Evolutionary conservation across 2,329 filamentous ascomycete genomes (phyloP).

Genomic region (Capronia epimyces): DNA sequence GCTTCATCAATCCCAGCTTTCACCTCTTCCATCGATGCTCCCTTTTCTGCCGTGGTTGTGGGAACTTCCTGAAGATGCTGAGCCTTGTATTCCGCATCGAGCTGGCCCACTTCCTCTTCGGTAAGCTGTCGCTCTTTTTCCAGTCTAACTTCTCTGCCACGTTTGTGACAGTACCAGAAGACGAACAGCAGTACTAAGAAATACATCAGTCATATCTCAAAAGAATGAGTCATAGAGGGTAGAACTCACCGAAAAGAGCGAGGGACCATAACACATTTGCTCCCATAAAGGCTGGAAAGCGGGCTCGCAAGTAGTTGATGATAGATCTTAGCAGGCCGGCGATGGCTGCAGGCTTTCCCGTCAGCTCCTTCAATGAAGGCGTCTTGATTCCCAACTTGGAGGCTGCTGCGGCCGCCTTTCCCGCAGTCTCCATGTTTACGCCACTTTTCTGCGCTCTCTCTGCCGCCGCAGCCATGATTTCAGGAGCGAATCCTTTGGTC

Average conservation of each 20-base stretch:
- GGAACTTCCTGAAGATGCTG: slow-evolving; percentile 33
- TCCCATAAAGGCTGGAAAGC: slow-evolving; percentile 86
- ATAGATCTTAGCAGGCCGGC: slow-evolving; percentile 84
- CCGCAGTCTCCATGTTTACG: slow-evolving; percentile 50
- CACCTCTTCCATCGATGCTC: slow-evolving; percentile 38
- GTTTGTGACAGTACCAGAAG: slow-evolving; percentile 97
- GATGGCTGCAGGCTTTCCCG: slow-evolving; percentile 81
- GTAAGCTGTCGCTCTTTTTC: slow-evolving; percentile 53
- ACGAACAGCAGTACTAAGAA: slow-evolving; percentile 77
- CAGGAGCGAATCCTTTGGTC: slow-evolving; percentile 68
- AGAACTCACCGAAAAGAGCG: slow-evolving; percentile 65
- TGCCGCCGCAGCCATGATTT: slow-evolving; percentile 71
- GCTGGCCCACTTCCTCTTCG: slow-evolving; percentile 40
- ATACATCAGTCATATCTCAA: background rate
- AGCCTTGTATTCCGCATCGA: slow-evolving; percentile 36
- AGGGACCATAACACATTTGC: slow-evolving; percentile 89
- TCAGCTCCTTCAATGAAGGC: slow-evolving; percentile 68
- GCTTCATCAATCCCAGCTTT: slow-evolving; percentile 39
- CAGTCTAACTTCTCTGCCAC: slow-evolving; percentile 77
- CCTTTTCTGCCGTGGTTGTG: slow-evolving; percentile 39
- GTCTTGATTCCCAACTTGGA: slow-evolving; percentile 64
- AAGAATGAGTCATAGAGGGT: background rate
- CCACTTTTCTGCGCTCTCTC: slow-evolving; percentile 60
- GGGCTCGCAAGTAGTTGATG: slow-evolving; percentile 74
- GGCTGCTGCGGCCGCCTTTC: slow-evolving; percentile 51